Conservation (phyloP, 257 asterid genomes). For the Solanum infundibuliforme region DNA sequence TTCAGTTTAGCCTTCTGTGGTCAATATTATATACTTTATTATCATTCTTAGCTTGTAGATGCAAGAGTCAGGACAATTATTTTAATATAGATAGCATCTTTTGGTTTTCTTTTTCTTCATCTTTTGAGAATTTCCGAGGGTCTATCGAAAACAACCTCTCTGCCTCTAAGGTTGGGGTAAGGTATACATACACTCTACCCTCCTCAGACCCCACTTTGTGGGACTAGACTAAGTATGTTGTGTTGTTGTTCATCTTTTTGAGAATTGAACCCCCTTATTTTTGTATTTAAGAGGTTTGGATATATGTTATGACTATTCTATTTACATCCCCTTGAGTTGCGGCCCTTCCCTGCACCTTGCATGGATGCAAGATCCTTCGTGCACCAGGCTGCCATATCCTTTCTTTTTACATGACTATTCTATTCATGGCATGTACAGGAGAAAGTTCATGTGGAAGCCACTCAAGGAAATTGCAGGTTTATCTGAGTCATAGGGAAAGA, state of each 20-base stretch:
- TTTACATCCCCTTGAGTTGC: not conserved
- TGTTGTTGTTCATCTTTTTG: not conserved
- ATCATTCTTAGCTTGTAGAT: not conserved
- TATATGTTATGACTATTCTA: not conserved
- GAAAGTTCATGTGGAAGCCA: slow-evolving; percentile 80
- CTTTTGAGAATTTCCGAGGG: not conserved
- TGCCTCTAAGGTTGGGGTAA: not conserved
- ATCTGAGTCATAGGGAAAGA: slow-evolving; percentile 8
- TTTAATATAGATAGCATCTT: not conserved
- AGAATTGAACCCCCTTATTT: not conserved
- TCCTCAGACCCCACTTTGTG: not conserved
- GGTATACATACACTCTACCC: not conserved
- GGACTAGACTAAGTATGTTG: not conserved
- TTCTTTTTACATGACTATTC: not conserved
- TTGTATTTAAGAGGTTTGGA: not conserved
- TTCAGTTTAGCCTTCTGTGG: not conserved
- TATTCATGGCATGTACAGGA: slow-evolving; percentile 29
- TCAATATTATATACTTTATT: not conserved
- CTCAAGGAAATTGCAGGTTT: slow-evolving; percentile 62
- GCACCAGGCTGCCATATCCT: not conserved
- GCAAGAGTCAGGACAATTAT: not conserved
- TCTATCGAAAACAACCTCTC: not conserved
- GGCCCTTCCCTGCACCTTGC: not conserved
- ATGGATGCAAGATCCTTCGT: not conserved
- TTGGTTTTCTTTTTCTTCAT: not conserved